phyloP scores from a whole-genome alignment of 2,329 filamentous ascomycete species.

The Fusarium sp. region DNA sequence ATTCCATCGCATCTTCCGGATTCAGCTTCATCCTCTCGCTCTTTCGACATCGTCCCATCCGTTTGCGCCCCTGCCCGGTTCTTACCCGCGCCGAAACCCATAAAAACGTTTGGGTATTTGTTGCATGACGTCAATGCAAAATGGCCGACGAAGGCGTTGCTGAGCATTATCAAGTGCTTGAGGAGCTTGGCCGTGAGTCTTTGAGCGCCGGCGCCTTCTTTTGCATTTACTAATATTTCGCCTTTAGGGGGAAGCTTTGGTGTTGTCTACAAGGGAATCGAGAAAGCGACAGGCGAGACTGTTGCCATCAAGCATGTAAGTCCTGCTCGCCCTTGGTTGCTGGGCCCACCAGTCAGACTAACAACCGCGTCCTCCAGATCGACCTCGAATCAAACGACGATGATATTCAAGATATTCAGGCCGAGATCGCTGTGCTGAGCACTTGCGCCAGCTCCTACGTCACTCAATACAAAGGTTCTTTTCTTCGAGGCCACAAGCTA shows the following conservation, averaged over 20 bases:
- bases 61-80: slow-evolving; percentile 8
- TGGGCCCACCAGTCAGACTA: slow-evolving; percentile 25
- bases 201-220: neutral
- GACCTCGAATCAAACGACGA: slow-evolving; percentile 99
- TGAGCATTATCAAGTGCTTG: slow-evolving; percentile 91
- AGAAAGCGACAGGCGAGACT: slow-evolving; percentile 88
- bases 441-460: slow-evolving; percentile 95
- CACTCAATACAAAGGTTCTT: slow-evolving; percentile 96
- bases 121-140: slow-evolving; percentile 47
- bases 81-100: slow-evolving; percentile 15
- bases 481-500: slow-evolving; percentile 94
- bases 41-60: slow-evolving; percentile 16
- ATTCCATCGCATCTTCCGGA: slow-evolving; percentile 1
- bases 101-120: slow-evolving; percentile 26
- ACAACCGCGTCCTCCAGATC: slow-evolving; percentile 70
- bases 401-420: slow-evolving; percentile 97
- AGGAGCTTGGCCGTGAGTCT: slow-evolving; percentile 91
- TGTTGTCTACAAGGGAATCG: slow-evolving; percentile 95
- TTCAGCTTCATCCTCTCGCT: slow-evolving; percentile 8
- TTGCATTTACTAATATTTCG: slow-evolving; percentile 12
- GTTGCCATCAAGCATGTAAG: slow-evolving; percentile 97
- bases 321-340: slow-evolving; percentile 33
- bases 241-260: slow-evolving; percentile 91
- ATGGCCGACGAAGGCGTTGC: slow-evolving; percentile 78
- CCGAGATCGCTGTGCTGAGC: slow-evolving; percentile 94